These are phyloP conservation scores for Globisporangium lucens DNA, from an alignment of 352 stramenopile species.

Conservation along the genomic window DNA sequence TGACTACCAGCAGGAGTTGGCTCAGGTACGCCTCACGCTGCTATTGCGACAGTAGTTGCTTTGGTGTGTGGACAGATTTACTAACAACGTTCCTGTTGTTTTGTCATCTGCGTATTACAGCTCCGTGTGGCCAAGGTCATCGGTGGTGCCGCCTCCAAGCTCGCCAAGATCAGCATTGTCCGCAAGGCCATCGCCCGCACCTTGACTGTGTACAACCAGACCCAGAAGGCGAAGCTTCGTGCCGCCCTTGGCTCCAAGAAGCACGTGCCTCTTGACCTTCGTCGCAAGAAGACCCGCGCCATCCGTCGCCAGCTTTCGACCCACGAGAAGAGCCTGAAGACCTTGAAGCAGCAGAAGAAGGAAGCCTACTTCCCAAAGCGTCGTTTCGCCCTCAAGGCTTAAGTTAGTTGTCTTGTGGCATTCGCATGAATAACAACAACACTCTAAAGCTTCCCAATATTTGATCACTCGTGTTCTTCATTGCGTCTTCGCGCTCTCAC, in stretches of 20 bases:
- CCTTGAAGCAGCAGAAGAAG: slow-evolving; percentile 95
- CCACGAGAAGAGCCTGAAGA: slow-evolving; percentile 94
- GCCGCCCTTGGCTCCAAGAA: slow-evolving; percentile 94
- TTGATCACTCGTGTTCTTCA: slow-evolving; percentile 17
- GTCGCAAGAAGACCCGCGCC: slow-evolving; percentile 98
- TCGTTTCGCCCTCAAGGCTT: slow-evolving; percentile 98
- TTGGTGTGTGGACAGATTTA: neutral
- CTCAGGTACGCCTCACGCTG: slow-evolving; percentile 39
- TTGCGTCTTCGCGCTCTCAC: neutral
- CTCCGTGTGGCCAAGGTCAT: slow-evolving; percentile 99
- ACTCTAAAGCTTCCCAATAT: slow-evolving; percentile 60
- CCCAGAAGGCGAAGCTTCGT: slow-evolving; percentile 97
- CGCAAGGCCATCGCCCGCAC: slow-evolving; percentile 99
- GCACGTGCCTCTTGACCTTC: slow-evolving; percentile 97
- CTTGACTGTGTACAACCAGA: slow-evolving; percentile 99
- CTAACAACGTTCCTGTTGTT: neutral
- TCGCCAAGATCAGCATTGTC: slow-evolving; percentile 99
- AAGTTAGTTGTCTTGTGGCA: slow-evolving; percentile 48
- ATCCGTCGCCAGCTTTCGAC: slow-evolving; percentile 96
- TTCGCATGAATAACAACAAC: slow-evolving; percentile 50
- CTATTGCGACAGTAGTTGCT: neutral
- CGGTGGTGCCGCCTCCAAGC: slow-evolving; percentile 97
- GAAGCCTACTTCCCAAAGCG: slow-evolving; percentile 95
- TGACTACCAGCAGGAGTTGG: slow-evolving; percentile 98
- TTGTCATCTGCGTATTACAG: slow-evolving; percentile 25